Base-by-base conservation (phyloP, 2,329 filamentous ascomycete species). In the Cadophora gregata region DNA sequence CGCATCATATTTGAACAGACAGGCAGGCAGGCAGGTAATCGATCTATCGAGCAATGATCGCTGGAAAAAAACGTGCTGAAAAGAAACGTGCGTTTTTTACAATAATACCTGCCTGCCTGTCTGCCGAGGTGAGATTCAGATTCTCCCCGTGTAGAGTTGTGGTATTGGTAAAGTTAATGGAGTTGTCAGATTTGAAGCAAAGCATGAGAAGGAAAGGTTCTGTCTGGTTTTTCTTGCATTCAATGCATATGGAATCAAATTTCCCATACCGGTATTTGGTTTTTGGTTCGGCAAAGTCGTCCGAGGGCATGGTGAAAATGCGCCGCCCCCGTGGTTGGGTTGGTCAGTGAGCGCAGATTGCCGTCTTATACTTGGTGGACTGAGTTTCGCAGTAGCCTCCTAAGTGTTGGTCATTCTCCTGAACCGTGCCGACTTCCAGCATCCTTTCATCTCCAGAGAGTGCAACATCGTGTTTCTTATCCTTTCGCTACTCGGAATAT, bases 341-440 rank as follows among this genome's bases (percentile, higher is more conserved):
- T 25, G 31, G 55, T n/a, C 55, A 42, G 31, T 58, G 42, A 58
- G 55, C 55, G 55, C 55, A 58, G 55, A 2, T 12, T 16, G 19
- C 25, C 58, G 19, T 21, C n/a, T n/a, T n/a, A n/a, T n/a, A n/a
- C n/a, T n/a, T 47, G 38, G 14, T 60, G 38, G 31, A 21, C n/a
- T 14, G 56, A 60, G 58, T 60, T 60, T 60, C 58, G 58, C 7
- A 31, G 24, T 38, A n/a, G 31, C 10, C 24, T 24, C 56, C 58
- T 31, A 16, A 24, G 1, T 29, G 38, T 16, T 42, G 31, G 31
- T 10, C 31, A 5, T 33, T 6, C n/a, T n/a, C n/a, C n/a, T n/a
- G n/a, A n/a, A n/a, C n/a, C 10, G 31, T 59, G 58, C 58, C 58
- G 58, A 60, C 58, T 60, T 47, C 58, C 58, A 47, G 42, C 38